These are phyloP conservation scores for Solanum bulbocastanum DNA, from an alignment of 257 asterid genomes.

Conservation along the genomic window DNA sequence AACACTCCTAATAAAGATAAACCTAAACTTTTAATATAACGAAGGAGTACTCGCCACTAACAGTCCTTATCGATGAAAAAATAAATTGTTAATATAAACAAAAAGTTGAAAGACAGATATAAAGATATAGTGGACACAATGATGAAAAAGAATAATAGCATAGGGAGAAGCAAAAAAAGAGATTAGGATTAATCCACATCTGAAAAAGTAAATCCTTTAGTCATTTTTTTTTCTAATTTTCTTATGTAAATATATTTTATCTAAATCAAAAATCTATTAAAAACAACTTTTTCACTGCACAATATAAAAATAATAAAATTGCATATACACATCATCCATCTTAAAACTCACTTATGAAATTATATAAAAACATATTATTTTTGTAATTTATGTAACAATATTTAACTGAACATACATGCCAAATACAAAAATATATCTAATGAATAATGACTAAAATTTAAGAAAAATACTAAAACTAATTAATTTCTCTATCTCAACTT, in stretches of 20 bases:
- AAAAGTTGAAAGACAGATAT: slow-evolving; percentile 1
- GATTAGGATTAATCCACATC: background rate
- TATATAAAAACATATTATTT: too few species aligned
- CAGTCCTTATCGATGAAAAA: rapidly evolving
- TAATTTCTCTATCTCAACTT: background rate
- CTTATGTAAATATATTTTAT: background rate
- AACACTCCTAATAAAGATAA: too few species aligned
- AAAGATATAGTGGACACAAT: slow-evolving; percentile 28
- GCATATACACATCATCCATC: too few species aligned
- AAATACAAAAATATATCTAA: too few species aligned
- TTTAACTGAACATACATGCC: too few species aligned
- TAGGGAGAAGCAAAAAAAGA: slow-evolving; percentile 10
- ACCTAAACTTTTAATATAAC: rapidly evolving
- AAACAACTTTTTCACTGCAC: too few species aligned
- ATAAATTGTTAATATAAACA: slow-evolving; percentile 6
- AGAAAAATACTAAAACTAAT: too few species aligned
- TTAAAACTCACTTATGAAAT: too few species aligned
- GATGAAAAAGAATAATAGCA: background rate
- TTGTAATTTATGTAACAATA: too few species aligned
- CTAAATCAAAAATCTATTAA: rapidly evolving
- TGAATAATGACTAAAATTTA: too few species aligned
- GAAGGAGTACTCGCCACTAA: rapidly evolving
- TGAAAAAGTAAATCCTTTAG: background rate
- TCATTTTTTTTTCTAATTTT: background rate
- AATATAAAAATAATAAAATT: background rate